These are phyloP conservation scores for Creolimax fragrantissima DNA, from an alignment of 78 protist genomes.

Conservation along the genomic window DNA sequence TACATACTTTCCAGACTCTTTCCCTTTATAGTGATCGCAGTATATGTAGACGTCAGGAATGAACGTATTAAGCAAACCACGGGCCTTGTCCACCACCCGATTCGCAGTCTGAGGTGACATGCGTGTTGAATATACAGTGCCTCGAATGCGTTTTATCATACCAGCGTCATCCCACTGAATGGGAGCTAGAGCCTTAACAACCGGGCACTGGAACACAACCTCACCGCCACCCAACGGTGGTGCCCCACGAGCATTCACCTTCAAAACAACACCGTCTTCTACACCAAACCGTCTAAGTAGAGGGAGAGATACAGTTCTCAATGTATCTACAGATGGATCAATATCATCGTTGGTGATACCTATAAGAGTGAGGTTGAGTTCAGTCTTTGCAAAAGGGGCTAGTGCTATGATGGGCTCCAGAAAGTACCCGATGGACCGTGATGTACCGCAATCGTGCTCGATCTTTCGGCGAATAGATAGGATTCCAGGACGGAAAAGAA, in stretches of 20 bases:
- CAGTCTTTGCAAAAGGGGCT: conserved; percentile 80
- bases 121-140: conserved; percentile 69
- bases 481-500: conserved; percentile 4
- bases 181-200: conserved; percentile 47
- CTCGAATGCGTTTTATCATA: conserved; percentile 76
- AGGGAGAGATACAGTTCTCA: conserved; percentile 79
- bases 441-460: conserved; percentile 17
- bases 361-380: conserved; percentile 42
- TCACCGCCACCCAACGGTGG: conserved; percentile 90
- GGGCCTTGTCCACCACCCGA: conserved; percentile 64
- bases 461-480: not conserved
- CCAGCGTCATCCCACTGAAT: conserved; percentile 63
- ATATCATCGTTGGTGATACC: conserved; percentile 75
- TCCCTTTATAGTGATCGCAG: conserved; percentile 78
- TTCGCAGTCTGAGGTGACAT: conserved; percentile 69
- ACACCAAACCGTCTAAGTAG: conserved; percentile 73
- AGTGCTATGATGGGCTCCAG: conserved; percentile 68
- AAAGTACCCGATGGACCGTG: conserved; percentile 47
- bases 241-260: conserved; percentile 60
- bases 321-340: conserved; percentile 69
- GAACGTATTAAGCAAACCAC: conserved; percentile 49
- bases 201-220: conserved; percentile 66
- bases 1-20: conserved; percentile 49
- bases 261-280: conserved; percentile 57
- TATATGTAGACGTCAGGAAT: conserved; percentile 85